Evolutionary conservation across 2,329 filamentous ascomycete genomes (phyloP), one percentile per base, ranked within the genome.

Genomic region (Graphilbum sp.): DNA sequence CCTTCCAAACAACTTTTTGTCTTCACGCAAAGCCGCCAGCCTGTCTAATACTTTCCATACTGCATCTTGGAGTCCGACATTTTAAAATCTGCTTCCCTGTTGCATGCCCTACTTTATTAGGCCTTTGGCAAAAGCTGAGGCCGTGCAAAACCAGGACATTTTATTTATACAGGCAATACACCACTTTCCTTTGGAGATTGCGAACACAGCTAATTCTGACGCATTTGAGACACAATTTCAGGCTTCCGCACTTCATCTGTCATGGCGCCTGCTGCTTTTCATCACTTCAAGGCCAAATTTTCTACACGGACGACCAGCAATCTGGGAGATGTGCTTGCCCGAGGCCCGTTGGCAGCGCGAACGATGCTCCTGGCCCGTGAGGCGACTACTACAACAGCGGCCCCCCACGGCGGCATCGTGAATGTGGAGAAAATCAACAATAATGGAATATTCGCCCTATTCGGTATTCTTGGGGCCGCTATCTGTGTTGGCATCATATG

Each of bases 401-500:
- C 17, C 12, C 6, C 16, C n/a, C 8, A 32, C 6, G 16, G 2
- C 3, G 74, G 72, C 40, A 60, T 66, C 12, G 62, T 72, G n/a
- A 57, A 63, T 41, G 69, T 71, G 2, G 55, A 64, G 30, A 49
- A 67, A 41, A 72, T 76, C 57, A 74, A 69, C 59, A 78, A 79
- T 52, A 70, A 67, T 17, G 82, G 75, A 41, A 75, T 94, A 49
- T 82, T 96, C 53, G 78, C 79, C 1, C 64, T 96, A 1, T 94
- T 96, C 54, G 88, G 82, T 11, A 56, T 95, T 16, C 74, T 96
- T 37, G 85, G 83, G 25, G 75, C 76, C 1, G 73, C 62, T 24
- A 80, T 96, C 53, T 80, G 90, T 19, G 42, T 82, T 4, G 71
- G 66, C 0, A 72, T 69, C 19, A 85, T 96, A 52, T 98, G 90